Evolutionary conservation across 352 stramenopile genomes (phyloP).

Genomic region (Pythium biforme): DNA sequence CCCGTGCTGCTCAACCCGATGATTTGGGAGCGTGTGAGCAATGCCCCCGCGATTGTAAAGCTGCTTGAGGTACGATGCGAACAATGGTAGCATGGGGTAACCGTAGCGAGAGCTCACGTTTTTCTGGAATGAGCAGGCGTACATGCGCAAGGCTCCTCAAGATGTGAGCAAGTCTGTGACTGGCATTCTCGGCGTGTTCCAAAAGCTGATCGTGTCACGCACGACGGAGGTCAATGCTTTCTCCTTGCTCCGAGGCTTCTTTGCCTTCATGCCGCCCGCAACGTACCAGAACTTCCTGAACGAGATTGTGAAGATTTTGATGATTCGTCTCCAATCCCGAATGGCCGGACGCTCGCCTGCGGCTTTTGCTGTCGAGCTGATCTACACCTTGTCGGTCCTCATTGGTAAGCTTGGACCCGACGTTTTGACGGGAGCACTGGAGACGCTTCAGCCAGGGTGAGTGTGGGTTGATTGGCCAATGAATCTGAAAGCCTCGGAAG

Average conservation of each 20-base stretch:
- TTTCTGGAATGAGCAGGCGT: conserved; percentile 58
- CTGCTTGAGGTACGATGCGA: conserved; percentile 81
- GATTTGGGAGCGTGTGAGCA: conserved; percentile 96
- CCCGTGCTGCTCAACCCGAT: conserved; percentile 91
- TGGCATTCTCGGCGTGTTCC: conserved; percentile 96
- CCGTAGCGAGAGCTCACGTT: neutral
- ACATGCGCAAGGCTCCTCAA: conserved; percentile 92
- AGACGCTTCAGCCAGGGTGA: conserved; percentile 85
- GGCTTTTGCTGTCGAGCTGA: conserved; percentile 84
- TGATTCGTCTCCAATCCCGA: conserved; percentile 92
- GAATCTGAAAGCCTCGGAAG: conserved; percentile 15
- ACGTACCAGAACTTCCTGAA: conserved; percentile 79
- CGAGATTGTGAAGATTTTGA: conserved; percentile 94
- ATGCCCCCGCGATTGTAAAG: conserved; percentile 96
- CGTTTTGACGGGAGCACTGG: conserved; percentile 73
- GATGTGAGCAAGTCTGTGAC: conserved; percentile 84
- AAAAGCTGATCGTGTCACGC: conserved; percentile 95
- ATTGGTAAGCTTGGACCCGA: conserved; percentile 89
- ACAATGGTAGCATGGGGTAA: neutral
- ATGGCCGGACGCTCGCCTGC: conserved; percentile 88
- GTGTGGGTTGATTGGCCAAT: no score
- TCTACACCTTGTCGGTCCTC: conserved; percentile 87
- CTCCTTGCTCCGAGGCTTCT: conserved; percentile 89
- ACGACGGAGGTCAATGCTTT: conserved; percentile 94
- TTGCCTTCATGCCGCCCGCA: conserved; percentile 83